phyloP scores from a whole-genome alignment of 1,284 basidiomycete species.

The Leccinum griseonigrum region DNA sequence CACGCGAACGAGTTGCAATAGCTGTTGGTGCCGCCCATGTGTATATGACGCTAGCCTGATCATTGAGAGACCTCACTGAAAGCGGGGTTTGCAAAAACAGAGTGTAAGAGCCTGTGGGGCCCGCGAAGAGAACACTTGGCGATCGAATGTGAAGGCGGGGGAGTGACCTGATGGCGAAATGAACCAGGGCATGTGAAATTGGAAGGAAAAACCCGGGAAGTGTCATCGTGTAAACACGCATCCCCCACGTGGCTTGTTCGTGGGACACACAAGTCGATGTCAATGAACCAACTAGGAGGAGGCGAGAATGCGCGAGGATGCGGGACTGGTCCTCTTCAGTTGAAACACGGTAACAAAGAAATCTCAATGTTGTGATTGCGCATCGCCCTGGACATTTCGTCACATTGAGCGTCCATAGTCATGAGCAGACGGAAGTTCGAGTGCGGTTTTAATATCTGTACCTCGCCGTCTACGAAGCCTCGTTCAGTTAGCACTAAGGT shows the following conservation, averaged over 20 bases:
- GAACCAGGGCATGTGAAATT: conserved; percentile 34
- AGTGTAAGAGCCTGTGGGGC: conserved; percentile 13
- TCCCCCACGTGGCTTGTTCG: conserved; percentile 32
- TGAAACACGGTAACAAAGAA: conserved; percentile 40
- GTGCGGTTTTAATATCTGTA: conserved; percentile 81
- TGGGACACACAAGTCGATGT: conserved; percentile 14
- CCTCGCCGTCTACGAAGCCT: conserved; percentile 77
- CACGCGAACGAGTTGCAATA: too few species aligned
- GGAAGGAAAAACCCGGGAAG: conserved; percentile 15
- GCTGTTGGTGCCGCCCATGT: too few species aligned
- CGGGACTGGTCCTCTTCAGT: conserved; percentile 46
- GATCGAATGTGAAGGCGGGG: conserved; percentile 34
- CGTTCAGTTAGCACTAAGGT: conserved; percentile 85
- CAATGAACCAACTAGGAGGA: conserved; percentile 36
- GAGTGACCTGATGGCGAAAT: conserved; percentile 43
- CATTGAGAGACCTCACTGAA: conserved; percentile 7
- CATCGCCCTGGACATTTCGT: conserved; percentile 98
- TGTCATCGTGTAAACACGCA: neutral
- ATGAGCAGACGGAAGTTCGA: conserved; percentile 92
- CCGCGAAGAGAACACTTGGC: conserved; percentile 35
- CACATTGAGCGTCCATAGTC: conserved; percentile 87
- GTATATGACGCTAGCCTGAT: too few species aligned
- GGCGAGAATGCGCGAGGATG: conserved; percentile 47
- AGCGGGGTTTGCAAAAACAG: conserved; percentile 21
- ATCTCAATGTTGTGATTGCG: conserved; percentile 96